These are phyloP conservation scores for Metarhizium anisopliae DNA, from an alignment of 2,329 filamentous ascomycete species.

Conservation along the genomic window DNA sequence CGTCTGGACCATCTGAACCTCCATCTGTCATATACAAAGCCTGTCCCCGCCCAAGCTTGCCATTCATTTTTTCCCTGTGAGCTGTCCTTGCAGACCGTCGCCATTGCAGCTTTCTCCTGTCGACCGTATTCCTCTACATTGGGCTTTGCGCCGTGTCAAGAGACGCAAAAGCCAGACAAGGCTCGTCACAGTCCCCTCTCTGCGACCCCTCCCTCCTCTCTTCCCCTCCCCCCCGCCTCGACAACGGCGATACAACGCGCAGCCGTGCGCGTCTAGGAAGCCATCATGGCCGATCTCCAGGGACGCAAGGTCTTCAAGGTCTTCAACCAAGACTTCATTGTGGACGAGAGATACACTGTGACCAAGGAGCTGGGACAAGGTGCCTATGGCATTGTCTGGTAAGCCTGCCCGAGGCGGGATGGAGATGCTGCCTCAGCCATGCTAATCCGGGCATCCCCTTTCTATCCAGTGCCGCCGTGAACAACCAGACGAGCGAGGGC, in stretches of 20 bases:
- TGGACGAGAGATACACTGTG: conserved; percentile 96
- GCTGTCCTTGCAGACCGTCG: not conserved
- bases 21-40: conserved; percentile 1
- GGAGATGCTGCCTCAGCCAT: too few relatives aligned
- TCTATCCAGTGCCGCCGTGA: conserved; percentile 71
- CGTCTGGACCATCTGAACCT: not conserved
- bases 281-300: conserved; percentile 31
- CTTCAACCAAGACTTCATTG: conserved; percentile 98
- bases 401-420: conserved; percentile 19
- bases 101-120: not conserved
- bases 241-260: not conserved
- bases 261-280: not conserved
- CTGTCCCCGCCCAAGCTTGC: conserved; percentile 2
- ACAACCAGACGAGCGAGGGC: conserved; percentile 82
- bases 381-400: conserved; percentile 98
- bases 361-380: conserved; percentile 98
- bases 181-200: not conserved
- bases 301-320: conserved; percentile 93
- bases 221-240: not conserved
- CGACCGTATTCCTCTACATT: not conserved
- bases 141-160: not conserved
- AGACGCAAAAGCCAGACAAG: not conserved
- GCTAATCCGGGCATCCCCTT: not conserved
- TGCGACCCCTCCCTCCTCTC: not conserved
- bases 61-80: not conserved